Evolutionary conservation across 176 grass and related monocot genomes (phyloP), one percentile per base, ranked within the genome.

Genomic region (Avena sativa): DNA sequence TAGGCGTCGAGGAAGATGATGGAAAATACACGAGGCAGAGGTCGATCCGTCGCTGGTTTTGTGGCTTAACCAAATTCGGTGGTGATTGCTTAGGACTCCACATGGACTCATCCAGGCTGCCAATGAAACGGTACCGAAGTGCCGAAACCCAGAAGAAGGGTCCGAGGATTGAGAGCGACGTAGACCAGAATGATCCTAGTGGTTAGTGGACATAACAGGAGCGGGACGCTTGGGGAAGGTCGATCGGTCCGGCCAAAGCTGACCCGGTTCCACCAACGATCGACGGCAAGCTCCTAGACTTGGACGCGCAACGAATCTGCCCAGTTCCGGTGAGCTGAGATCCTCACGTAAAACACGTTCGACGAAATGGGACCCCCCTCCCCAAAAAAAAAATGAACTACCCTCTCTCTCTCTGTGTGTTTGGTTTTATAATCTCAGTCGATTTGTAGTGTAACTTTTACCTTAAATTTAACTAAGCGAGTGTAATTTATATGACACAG

Each of bases 121-220:
- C 59, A 26, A 43, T 55, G 32, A 21, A 17, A 32, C 8, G 15
- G 21, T 20, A 60, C 8, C 58, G 51, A 85, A 56, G 23, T 4
- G 28, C 14, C 48, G 28, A 65, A 21, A 11, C 20, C 50, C 49
- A 20, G n/a, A 28, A 16, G 26, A 12, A 52, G 64, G 19, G 0
- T 7, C 6, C 0, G 80, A 66, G 17, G 48, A 9, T 26, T 71
- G 79, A 86, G n/a, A 46, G 79, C 43, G 43, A 90, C 72, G 71
- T 82, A 62, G 60, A 82, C 51, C 83, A 38, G 60, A 81, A 15
- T 74, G 49, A 66, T 65, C 26, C 19, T 59, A 75, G 71, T 81
- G 83, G 50, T 12, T 59, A 75, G 71, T 81, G 83, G 50, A 81
- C 59, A 20, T 7, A 36, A 51, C 12, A 12, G 17, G 26, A 52